These are phyloP conservation scores for Aquanectria penicillioides DNA, from an alignment of 2,329 filamentous ascomycete genomes.

Conservation along the genomic window DNA sequence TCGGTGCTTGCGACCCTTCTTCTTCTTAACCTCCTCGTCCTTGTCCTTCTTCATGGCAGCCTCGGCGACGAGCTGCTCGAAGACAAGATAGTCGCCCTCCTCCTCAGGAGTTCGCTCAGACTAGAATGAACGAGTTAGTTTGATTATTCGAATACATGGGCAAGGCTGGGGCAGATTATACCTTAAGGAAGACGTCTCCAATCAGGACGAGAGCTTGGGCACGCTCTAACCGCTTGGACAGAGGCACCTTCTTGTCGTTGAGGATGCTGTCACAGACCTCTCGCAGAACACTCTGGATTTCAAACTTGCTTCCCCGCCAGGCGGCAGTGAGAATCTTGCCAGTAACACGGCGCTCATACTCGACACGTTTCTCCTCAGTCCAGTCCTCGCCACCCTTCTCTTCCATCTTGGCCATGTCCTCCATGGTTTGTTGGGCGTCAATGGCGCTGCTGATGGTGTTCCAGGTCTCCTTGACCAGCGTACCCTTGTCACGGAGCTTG, in stretches of 20 bases:
- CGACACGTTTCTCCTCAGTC: slow-evolving; percentile 96
- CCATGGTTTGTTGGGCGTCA: slow-evolving; percentile 97
- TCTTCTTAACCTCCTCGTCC: slow-evolving; percentile 75
- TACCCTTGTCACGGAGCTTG: slow-evolving; percentile 94
- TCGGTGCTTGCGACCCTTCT: slow-evolving; percentile 63
- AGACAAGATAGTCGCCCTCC: slow-evolving; percentile 98
- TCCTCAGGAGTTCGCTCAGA: slow-evolving; percentile 91
- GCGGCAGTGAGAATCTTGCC: slow-evolving; percentile 98
- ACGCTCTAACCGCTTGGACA: slow-evolving; percentile 88
- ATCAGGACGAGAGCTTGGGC: slow-evolving; percentile 90
- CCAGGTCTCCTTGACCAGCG: slow-evolving; percentile 97
- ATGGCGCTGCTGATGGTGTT: slow-evolving; percentile 96
- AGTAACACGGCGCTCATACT: slow-evolving; percentile 95
- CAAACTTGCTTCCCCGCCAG: slow-evolving; percentile 96
- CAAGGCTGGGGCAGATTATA: slow-evolving; percentile 53
- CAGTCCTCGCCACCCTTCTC: slow-evolving; percentile 95
- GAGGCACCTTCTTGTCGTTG: slow-evolving; percentile 79
- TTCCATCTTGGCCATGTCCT: slow-evolving; percentile 97
- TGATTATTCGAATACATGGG: slow-evolving; percentile 16
- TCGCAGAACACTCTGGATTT: slow-evolving; percentile 94
- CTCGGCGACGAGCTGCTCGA: slow-evolving; percentile 97
- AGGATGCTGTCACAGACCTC: slow-evolving; percentile 94
- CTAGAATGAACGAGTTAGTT: slow-evolving; percentile 55
- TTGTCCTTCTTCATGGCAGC: slow-evolving; percentile 95
- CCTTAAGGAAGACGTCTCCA: slow-evolving; percentile 89